Percentiles rank a stretch among this genome's conserved stretches.
These are phyloP conservation scores for Entomortierella parvispora DNA, from an alignment of 192 early-diverging fungal species.

Conservation along the genomic window DNA sequence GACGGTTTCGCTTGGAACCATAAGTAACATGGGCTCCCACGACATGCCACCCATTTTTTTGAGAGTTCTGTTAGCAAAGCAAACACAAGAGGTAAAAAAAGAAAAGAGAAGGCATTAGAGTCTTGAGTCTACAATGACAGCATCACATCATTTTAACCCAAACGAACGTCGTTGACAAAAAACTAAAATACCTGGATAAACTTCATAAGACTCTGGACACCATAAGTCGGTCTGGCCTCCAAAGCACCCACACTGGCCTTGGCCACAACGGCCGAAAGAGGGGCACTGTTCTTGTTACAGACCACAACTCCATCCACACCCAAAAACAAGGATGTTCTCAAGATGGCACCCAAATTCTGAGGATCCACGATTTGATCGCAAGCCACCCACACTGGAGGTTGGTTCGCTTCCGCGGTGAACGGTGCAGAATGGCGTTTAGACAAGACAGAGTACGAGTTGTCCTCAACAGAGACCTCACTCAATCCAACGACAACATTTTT, in stretches of 20 bases:
- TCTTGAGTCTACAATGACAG: neutral
- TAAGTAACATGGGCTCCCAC: constrained; percentile 54
- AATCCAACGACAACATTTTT: constrained; percentile 8
- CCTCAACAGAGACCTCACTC: constrained; percentile 8
- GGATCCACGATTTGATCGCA: constrained; percentile 66
- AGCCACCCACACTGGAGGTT: constrained; percentile 62
- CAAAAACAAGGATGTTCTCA: constrained; percentile 71
- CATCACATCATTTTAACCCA: neutral
- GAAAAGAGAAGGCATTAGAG: neutral
- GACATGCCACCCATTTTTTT: constrained; percentile 60
- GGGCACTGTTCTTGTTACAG: constrained; percentile 66
- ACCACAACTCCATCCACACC: constrained; percentile 74
- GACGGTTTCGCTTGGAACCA: constrained; percentile 39
- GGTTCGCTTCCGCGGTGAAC: constrained; percentile 6
- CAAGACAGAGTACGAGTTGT: constrained; percentile 6
- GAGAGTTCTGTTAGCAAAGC: no score
- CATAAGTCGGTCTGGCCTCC: constrained; percentile 71
- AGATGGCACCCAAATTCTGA: constrained; percentile 78
- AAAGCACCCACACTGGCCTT: constrained; percentile 78
- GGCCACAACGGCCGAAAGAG: constrained; percentile 68
- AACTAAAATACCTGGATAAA: constrained; percentile 64
- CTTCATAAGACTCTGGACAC: constrained; percentile 59
- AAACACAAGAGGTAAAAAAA: no score
- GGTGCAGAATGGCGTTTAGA: neutral
- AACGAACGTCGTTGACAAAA: neutral